Base-by-base conservation (phyloP, 164 flowering plant genomes). In the Magnolia kwangsiensis region DNA sequence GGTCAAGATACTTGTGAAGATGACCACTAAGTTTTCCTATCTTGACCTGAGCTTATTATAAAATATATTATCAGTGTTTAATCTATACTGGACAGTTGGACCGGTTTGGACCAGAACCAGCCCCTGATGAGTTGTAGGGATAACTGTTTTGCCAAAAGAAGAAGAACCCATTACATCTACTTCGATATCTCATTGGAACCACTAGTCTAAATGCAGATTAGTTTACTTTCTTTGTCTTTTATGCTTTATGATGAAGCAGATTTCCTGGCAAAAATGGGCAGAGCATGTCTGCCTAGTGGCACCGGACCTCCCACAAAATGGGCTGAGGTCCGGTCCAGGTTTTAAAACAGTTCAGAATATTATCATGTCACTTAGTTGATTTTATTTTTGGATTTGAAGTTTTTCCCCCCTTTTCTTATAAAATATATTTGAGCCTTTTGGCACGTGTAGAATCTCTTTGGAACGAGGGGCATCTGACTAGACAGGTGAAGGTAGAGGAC, bases 401-500 rank as follows among this genome's bases (percentile, higher is more conserved):
- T 51, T 51, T 65, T 61, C 51, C 16, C n/a, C 27, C 29, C 58
- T 19, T 50, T 16, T 24, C 37, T 65, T 29, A 49, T 72, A 19
- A 16, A 7, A 37, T 63, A 45, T 64, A 63, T 70, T 59, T n/a
- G 61, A 77, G 21, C 27, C 19, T 72, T 78, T 76, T 50, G 67
- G 73, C 75, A 63, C 67, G 75, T 74, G 20, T 91, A 90, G 98
- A 88, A 78, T 79, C 88, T 78, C 76, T 82, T 77, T 86, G 86
- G 90, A 86, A 74, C 82, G 91, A 86, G 73, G 94, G 89, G 61
- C 81, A 82, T 77, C 65, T 82, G 63, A 81, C 88, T 20, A 85
- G 83, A 81, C 65, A 85, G 23, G 80, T 77, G 68, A 90, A 90
- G 85, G 72, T 76, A 50, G 93, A 92, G 81, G 95, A 92, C 21